Base-by-base conservation (phyloP, 768 basidiomycete species). In the Rhodotorula babjevae region DNA sequence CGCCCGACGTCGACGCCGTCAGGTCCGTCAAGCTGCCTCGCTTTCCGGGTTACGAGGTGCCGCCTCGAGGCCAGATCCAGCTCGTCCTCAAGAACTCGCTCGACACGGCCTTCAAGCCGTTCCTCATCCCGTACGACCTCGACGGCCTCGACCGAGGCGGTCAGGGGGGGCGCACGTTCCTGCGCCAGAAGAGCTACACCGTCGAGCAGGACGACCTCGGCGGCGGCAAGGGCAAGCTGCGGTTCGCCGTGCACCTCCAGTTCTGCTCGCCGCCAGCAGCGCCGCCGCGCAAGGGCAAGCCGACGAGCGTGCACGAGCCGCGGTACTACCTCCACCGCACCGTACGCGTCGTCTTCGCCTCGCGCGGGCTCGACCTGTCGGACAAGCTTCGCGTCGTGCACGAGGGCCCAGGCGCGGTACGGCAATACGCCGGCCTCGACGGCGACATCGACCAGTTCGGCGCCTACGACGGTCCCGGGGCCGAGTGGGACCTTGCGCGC, bases 101-200 rank as follows among this genome's bases (percentile, higher is more conserved):
- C 44, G 73, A 75, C 25, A 80, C 79, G 19, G 74, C 78, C 31
- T 77, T 80, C 75, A 79, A 80, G 67, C 71, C 81, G 19, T 80
- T 81, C 62, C 65, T 81, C 46, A 65, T 81, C 19, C 79, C 80
- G 2, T 81, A 81, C 74, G 80, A 81, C 60, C 67, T 81, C 27
- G 71, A 69, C 19, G 79, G 77, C 6, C 78, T 81, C 72, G 65
- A 69, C 0, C 64, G 71, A 3, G 21, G 9, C 14, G 78, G 77
- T 0, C 46, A 56, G 18, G 80, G 80, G 4, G 67, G 78, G 0
- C 77, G 79, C 52, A 80, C 80, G 29, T 79, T 80, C 68, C 47
- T 81, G 7, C 75, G 80, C 5, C 79, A 80, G 55, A 78, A 80
- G 56, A 73, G 71, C 53, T 79, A 79, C 65, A 31, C 65, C 21